Evolutionary conservation across 148 eudicot species (phyloP).

Genomic region (Rhododendron williamsianum): DNA sequence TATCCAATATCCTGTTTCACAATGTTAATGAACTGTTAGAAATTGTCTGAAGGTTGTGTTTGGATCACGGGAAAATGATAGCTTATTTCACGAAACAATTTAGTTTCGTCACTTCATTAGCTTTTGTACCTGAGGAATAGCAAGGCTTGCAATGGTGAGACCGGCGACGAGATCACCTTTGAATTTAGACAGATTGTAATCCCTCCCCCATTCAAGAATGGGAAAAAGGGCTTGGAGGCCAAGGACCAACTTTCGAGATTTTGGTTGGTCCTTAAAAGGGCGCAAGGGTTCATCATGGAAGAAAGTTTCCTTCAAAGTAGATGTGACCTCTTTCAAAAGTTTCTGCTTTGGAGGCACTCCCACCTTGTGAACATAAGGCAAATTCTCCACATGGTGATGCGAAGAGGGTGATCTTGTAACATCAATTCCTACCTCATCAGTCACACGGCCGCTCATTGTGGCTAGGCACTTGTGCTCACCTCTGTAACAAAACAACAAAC

Average conservation of each 20-base stretch:
- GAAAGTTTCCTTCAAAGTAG: conserved; percentile 54
- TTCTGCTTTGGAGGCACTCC: conserved; percentile 53
- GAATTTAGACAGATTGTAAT: conserved; percentile 48
- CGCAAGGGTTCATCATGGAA: conserved; percentile 79
- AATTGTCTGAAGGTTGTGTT: neutral
- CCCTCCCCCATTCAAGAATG: conserved; percentile 72
- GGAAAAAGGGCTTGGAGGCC: conserved; percentile 66
- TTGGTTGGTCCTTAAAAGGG: conserved; percentile 56
- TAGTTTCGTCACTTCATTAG: neutral
- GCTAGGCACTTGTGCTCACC: neutral
- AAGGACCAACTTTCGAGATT: conserved; percentile 36
- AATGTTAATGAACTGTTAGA: neutral
- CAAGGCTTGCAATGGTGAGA: conserved; percentile 80
- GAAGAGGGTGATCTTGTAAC: neutral
- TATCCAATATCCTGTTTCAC: conserved; percentile 75
- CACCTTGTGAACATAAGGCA: conserved; percentile 45
- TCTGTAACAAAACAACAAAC: neutral
- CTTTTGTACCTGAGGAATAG: conserved; percentile 72
- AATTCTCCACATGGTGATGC: conserved; percentile 16
- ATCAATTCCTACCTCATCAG: neutral
- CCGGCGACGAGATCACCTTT: conserved; percentile 75
- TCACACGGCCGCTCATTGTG: conserved; percentile 14
- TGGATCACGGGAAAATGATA: neutral
- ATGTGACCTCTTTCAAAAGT: conserved; percentile 33
- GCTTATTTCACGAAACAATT: too few relatives aligned